phyloP scores from a whole-genome alignment of 495 filamentous ascomycete genomes.

The Daldinia caldariorum region DNA sequence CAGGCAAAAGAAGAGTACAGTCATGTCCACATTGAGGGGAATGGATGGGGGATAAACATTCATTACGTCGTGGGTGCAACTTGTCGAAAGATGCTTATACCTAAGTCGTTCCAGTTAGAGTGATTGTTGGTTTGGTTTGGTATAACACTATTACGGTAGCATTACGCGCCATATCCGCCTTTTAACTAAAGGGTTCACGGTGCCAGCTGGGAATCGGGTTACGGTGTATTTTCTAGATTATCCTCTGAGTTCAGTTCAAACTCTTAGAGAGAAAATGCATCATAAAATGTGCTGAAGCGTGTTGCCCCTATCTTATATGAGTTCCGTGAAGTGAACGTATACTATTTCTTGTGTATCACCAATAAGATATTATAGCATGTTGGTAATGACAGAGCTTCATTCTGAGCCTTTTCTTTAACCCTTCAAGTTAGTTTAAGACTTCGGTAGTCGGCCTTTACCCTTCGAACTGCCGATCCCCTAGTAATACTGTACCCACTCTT shows the following conservation, averaged over 20 bases:
- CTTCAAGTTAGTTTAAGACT: too few relatives aligned
- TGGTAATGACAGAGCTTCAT: too few relatives aligned
- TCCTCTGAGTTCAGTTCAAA: too few relatives aligned
- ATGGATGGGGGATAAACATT: background rate
- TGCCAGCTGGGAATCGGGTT: background rate
- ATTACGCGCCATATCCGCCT: background rate
- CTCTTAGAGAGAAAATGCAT: background rate
- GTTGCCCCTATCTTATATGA: background rate
- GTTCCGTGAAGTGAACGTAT: background rate
- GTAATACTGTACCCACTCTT: too few relatives aligned
- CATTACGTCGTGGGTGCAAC: background rate
- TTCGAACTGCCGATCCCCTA: too few relatives aligned
- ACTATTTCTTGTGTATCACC: too few relatives aligned
- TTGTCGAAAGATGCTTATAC: too few relatives aligned
- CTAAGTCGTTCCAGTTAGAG: too few relatives aligned
- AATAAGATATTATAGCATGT: too few relatives aligned
- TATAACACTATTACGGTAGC: background rate
- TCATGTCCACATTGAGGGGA: constrained; percentile 31
- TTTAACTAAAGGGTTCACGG: background rate
- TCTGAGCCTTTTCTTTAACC: too few relatives aligned
- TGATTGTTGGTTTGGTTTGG: background rate
- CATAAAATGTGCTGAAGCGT: background rate
- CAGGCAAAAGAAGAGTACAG: constrained; percentile 29
- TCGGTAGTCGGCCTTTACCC: too few relatives aligned
- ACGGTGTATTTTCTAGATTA: background rate